Evolutionary conservation across 495 filamentous ascomycete genomes (phyloP).

Genomic region (Neurospora sp.): DNA sequence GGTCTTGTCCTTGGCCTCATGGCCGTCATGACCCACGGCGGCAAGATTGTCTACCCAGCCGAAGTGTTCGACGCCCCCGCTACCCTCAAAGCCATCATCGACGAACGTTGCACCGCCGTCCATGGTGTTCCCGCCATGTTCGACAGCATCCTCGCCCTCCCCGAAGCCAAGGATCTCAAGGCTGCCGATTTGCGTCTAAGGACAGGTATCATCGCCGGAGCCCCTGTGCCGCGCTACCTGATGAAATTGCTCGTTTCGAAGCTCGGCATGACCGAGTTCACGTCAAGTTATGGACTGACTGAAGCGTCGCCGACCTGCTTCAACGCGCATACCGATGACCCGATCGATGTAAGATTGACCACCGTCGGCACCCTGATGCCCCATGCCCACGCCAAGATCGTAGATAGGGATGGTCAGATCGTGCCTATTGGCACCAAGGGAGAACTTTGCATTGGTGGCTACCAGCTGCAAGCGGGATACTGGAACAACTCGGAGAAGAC

Average conservation of each 20-base stretch:
- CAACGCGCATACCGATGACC: constrained; percentile 57
- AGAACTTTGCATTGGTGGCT: constrained; percentile 60
- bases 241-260: constrained; percentile 53
- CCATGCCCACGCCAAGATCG: constrained; percentile 58
- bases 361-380: constrained; percentile 61
- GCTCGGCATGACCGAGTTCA: constrained; percentile 59
- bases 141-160: constrained; percentile 49
- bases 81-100: constrained; percentile 47
- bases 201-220: constrained; percentile 61
- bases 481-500: constrained; percentile 65
- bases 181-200: constrained; percentile 40
- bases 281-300: constrained; percentile 61
- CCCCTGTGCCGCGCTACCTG: constrained; percentile 52
- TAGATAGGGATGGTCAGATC: constrained; percentile 47
- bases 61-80: constrained; percentile 53
- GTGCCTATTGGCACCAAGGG: constrained; percentile 50
- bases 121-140: constrained; percentile 71
- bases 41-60: constrained; percentile 55
- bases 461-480: constrained; percentile 58
- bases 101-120: constrained; percentile 57
- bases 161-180: constrained; percentile 37
- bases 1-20: constrained; percentile 62
- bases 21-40: constrained; percentile 55
- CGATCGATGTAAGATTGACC: constrained; percentile 45
- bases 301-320: constrained; percentile 64